These are phyloP conservation scores for Fragaria ananassa DNA, from an alignment of 306 rosid species.

Conservation along the genomic window DNA sequence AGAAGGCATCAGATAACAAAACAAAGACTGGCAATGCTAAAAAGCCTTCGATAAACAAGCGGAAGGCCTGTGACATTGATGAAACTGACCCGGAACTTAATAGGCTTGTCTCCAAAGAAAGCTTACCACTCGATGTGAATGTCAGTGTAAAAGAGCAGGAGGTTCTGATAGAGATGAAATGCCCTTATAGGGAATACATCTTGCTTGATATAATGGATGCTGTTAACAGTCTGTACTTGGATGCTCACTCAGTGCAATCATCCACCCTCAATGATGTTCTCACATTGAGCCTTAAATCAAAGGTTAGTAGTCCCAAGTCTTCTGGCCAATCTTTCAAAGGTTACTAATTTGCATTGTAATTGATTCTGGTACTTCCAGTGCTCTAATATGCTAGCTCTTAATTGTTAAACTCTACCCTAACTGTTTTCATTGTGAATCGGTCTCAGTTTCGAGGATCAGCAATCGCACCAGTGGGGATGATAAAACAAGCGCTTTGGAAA, in stretches of 20 bases:
- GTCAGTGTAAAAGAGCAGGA: constrained; percentile 57
- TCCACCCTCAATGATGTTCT: constrained; percentile 62
- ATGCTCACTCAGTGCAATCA: constrained; percentile 68
- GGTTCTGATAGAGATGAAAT: constrained; percentile 67
- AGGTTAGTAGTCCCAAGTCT: constrained; percentile 47
- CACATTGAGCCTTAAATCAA: constrained; percentile 60
- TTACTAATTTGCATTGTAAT: background rate
- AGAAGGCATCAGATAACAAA: constrained; percentile 61
- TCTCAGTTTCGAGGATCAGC: constrained; percentile 75
- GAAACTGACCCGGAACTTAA: constrained; percentile 37
- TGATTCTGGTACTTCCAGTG: background rate
- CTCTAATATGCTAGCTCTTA: background rate
- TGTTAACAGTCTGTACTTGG: constrained; percentile 57
- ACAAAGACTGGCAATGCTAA: constrained; percentile 32
- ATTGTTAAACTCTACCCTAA: background rate
- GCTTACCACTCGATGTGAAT: constrained; percentile 43
- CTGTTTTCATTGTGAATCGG: constrained; percentile 14
- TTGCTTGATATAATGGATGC: constrained; percentile 73
- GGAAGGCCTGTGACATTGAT: constrained; percentile 59
- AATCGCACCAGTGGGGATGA: constrained; percentile 54
- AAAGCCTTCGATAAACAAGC: constrained; percentile 52
- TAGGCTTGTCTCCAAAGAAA: constrained; percentile 27
- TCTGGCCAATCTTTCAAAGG: background rate
- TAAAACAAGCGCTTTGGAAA: constrained; percentile 64
- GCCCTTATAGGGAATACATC: constrained; percentile 71